Evolutionary conservation across 768 basidiomycete genomes (phyloP).

Genomic region (Botryobasidium botryosum): DNA sequence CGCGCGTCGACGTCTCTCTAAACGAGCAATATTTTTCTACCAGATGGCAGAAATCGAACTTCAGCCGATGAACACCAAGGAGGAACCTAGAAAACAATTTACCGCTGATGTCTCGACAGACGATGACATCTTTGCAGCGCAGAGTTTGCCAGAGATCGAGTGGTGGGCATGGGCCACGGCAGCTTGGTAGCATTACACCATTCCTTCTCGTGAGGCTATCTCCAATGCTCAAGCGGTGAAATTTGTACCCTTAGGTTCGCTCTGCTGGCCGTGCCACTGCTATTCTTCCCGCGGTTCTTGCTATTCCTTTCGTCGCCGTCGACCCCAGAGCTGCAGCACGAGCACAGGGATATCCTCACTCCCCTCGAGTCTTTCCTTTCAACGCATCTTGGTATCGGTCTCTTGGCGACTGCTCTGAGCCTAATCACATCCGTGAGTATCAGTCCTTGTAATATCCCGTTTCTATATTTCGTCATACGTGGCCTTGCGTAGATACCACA

Average conservation of each 20-base stretch:
- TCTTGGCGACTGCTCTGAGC: conserved; percentile 36
- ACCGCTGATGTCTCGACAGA: background rate
- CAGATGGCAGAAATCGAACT: conserved; percentile 3
- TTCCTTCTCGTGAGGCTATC: background rate
- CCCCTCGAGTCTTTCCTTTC: conserved; percentile 53
- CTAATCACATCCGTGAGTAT: conserved; percentile 40
- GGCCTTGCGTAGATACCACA: conserved; percentile 1
- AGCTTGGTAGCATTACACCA: conserved; percentile 2
- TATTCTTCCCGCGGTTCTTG: conserved; percentile 44
- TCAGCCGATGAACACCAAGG: background rate
- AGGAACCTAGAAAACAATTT: background rate
- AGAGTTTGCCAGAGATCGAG: background rate
- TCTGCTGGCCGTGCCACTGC: conserved; percentile 23
- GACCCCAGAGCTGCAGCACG: conserved; percentile 14
- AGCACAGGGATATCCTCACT: conserved; percentile 32
- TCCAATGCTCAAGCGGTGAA: background rate
- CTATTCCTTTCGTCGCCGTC: conserved; percentile 43
- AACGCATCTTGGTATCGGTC: conserved; percentile 44
- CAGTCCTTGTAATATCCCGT: background rate
- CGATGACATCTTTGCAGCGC: background rate
- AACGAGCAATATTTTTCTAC: too few species aligned
- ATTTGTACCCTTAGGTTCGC: conserved; percentile 18
- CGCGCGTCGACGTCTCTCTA: too few species aligned
- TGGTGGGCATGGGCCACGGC: conserved; percentile 11
- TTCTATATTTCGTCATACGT: conserved; percentile 6